Evolutionary conservation across 768 basidiomycete species (phyloP).

Genomic region (Leucocoprinus leucothites): DNA sequence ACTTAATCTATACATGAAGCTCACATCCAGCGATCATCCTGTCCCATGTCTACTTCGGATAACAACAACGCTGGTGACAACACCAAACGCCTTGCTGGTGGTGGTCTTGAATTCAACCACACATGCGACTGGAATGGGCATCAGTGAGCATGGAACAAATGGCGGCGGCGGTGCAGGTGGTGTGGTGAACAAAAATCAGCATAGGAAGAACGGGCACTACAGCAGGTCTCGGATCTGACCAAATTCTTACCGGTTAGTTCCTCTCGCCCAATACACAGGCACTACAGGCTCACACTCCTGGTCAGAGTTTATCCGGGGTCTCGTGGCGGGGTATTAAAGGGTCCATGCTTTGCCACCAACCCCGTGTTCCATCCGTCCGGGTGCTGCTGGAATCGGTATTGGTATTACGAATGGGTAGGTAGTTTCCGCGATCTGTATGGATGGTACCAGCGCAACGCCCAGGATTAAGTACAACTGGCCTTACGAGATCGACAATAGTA

Average conservation of each 20-base stretch:
- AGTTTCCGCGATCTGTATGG: conserved; percentile 17
- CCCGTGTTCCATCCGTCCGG: conserved; percentile 30
- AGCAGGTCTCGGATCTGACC: conserved; percentile 14
- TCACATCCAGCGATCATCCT: conserved; percentile 21
- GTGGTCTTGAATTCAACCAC: no score
- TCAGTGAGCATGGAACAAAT: conserved; percentile 30
- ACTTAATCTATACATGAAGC: conserved; percentile 35
- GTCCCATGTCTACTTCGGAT: conserved; percentile 24
- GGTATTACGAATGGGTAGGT: background rate
- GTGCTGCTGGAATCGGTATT: no score
- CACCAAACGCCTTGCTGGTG: no score
- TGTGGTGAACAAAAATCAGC: conserved; percentile 41
- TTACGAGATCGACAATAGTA: no score
- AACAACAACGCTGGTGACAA: background rate
- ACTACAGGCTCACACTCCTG: conserved; percentile 83
- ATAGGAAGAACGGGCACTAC: background rate
- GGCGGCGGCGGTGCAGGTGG: conserved; percentile 20
- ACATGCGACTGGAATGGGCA: background rate
- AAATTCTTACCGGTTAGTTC: conserved; percentile 25
- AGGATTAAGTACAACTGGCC: no score
- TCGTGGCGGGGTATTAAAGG: conserved; percentile 87
- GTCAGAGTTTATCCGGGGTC: conserved; percentile 90
- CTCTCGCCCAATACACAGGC: conserved; percentile 75
- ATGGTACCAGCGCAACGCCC: background rate
- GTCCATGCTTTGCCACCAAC: conserved; percentile 70